These are phyloP conservation scores for Mallotus repandus DNA, from an alignment of 441 rosid genomes.

Conservation along the genomic window DNA sequence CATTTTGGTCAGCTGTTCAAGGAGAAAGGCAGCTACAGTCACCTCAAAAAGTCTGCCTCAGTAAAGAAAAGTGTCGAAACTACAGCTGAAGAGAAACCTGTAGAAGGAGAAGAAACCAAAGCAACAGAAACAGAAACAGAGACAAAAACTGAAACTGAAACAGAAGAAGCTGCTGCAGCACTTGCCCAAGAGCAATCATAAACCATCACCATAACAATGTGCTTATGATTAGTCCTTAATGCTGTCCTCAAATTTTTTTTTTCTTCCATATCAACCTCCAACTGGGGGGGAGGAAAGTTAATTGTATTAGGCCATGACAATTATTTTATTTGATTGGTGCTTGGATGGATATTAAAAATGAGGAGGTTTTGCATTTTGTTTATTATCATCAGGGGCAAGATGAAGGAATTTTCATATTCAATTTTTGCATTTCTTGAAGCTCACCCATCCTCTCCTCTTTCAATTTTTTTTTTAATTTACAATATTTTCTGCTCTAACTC, in stretches of 20 bases:
- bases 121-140: conserved; percentile 11
- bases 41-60: conserved; percentile 50
- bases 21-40: conserved; percentile 76
- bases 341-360: background rate
- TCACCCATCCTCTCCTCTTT: too few relatives aligned
- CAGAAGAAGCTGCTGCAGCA: background rate
- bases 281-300: too few relatives aligned
- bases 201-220: background rate
- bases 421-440: background rate
- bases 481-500: too few relatives aligned
- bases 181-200: conserved; percentile 12
- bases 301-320: background rate
- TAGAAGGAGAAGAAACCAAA: conserved; percentile 2
- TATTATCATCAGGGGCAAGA: background rate
- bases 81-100: conserved; percentile 10
- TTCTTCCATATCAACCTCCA: too few relatives aligned
- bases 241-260: background rate
- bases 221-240: background rate
- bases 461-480: too few relatives aligned
- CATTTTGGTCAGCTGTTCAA: conserved; percentile 80
- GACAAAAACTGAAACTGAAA: background rate
- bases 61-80: background rate
- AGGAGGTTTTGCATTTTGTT: background rate
- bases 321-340: background rate
- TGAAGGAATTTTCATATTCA: background rate